Evolutionary conservation across 2,329 filamentous ascomycete species (phyloP).

Genomic region (Xylariomycetidae sp.): DNA sequence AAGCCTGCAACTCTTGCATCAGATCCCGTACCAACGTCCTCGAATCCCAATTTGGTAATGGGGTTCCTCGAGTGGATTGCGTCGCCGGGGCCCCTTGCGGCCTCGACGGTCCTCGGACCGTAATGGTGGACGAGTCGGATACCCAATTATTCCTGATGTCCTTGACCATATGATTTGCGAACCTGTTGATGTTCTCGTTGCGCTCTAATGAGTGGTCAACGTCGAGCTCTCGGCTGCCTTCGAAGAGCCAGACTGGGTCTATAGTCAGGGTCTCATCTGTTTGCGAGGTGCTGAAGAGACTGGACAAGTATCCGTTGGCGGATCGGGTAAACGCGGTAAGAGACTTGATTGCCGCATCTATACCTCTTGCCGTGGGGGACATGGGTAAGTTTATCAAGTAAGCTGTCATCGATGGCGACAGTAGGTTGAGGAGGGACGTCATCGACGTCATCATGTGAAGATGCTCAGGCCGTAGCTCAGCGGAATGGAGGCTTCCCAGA

Average conservation of each 20-base stretch:
- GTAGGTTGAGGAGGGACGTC: conserved; percentile 20
- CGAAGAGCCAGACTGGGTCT: conserved; percentile 17
- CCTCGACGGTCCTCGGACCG: conserved; percentile 34
- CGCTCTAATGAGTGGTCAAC: conserved; percentile 6
- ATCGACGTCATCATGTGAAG: conserved; percentile 17
- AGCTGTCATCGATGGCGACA: conserved; percentile 23
- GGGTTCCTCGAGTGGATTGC: conserved; percentile 33
- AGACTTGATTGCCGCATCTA: conserved; percentile 10
- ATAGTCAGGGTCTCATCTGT: conserved; percentile 5
- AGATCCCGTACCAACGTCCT: conserved; percentile 13
- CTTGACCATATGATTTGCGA: conserved; percentile 37
- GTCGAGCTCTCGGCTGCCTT: conserved; percentile 9
- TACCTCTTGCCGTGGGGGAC: conserved; percentile 9
- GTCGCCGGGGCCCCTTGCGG: conserved; percentile 24
- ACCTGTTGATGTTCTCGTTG: conserved; percentile 32
- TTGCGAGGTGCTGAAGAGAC: conserved; percentile 6
- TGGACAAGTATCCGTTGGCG: conserved; percentile 17
- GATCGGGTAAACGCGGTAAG: conserved; percentile 22
- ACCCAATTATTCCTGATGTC: conserved; percentile 45
- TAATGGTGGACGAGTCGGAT: conserved; percentile 27
- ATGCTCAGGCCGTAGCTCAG: conserved; percentile 17
- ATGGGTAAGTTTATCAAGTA: conserved; percentile 20
- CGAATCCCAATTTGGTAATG: conserved; percentile 12
- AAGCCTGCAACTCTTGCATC: conserved; percentile 14
- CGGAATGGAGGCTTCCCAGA: conserved; percentile 13